These are phyloP conservation scores for Byssothecium circinans DNA, from an alignment of 2,329 filamentous ascomycete species.

Conservation along the genomic window DNA sequence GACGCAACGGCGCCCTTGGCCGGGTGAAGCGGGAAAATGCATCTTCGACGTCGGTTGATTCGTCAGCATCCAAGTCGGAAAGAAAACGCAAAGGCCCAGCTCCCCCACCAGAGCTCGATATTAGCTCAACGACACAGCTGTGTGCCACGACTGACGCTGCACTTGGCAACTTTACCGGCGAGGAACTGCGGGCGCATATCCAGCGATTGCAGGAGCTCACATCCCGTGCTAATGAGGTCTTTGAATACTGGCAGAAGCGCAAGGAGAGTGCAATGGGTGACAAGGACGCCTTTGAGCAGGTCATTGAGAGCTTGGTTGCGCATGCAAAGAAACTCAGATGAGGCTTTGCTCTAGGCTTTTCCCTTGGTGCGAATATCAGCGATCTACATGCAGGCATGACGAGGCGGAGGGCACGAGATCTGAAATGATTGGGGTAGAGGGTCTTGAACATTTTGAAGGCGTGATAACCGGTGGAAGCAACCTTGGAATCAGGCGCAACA, in stretches of 20 bases:
- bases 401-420: no score
- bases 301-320: slow-evolving; percentile 95
- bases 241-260: slow-evolving; percentile 86
- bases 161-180: slow-evolving; percentile 74
- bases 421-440: no score
- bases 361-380: background rate
- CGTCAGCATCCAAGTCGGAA: slow-evolving; percentile 41
- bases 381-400: background rate
- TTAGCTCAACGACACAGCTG: slow-evolving; percentile 74
- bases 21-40: slow-evolving; percentile 45
- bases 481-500: background rate
- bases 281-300: slow-evolving; percentile 90
- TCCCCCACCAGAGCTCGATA: slow-evolving; percentile 74
- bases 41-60: slow-evolving; percentile 44
- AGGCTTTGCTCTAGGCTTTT: background rate
- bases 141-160: slow-evolving; percentile 86
- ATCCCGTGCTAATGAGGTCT: slow-evolving; percentile 70
- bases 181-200: slow-evolving; percentile 74
- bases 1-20: slow-evolving; percentile 39
- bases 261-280: slow-evolving; percentile 87
- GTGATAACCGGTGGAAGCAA: background rate
- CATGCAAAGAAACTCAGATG: slow-evolving; percentile 85
- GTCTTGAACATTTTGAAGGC: background rate
- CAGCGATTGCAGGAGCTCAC: slow-evolving; percentile 69
- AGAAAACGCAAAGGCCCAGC: slow-evolving; percentile 60